These are phyloP conservation scores for Leptomonas pyrrhocoris DNA, from an alignment of 208 protist genomes.

Conservation along the genomic window DNA sequence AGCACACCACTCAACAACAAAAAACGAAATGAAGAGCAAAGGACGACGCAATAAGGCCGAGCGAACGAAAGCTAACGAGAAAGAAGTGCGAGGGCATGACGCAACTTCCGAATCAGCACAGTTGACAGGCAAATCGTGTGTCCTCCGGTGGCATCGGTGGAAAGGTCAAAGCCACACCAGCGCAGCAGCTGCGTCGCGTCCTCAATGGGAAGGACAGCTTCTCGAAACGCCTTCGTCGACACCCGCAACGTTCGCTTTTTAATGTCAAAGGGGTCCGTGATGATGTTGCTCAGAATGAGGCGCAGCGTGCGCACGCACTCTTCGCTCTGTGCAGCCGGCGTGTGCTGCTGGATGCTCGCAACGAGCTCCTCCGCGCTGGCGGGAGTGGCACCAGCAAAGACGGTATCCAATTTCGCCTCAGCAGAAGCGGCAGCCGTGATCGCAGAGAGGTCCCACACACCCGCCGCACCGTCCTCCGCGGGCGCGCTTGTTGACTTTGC, in stretches of 20 bases:
- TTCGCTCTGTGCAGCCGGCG: constrained; percentile 12
- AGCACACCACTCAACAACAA: neutral
- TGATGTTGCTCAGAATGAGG: constrained; percentile 71
- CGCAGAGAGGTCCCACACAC: constrained; percentile 44
- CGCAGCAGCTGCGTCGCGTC: constrained; percentile 60
- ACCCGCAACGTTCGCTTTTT: constrained; percentile 71
- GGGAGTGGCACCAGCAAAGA: constrained; percentile 37
- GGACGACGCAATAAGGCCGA: neutral
- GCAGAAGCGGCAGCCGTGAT: constrained; percentile 21
- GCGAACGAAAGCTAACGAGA: neutral
- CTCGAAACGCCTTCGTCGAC: constrained; percentile 58
- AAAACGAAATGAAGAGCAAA: neutral
- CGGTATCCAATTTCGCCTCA: constrained; percentile 21
- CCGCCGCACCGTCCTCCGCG: neutral
- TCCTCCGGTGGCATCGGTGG: constrained; percentile 38
- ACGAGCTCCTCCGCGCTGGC: constrained; percentile 31
- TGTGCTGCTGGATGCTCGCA: constrained; percentile 27
- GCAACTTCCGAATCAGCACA: constrained; percentile 60
- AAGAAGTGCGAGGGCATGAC: constrained; percentile 32
- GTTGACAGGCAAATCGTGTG: constrained; percentile 55
- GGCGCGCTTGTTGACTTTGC: neutral
- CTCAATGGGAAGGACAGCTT: constrained; percentile 46
- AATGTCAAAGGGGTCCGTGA: constrained; percentile 59
- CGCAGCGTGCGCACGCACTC: constrained; percentile 55
- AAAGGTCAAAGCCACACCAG: constrained; percentile 69